Percentiles rank a stretch among this genome's conserved stretches.
These are phyloP conservation scores for Sicyos baderoa DNA, from an alignment of 306 rosid species.

Conservation along the genomic window DNA sequence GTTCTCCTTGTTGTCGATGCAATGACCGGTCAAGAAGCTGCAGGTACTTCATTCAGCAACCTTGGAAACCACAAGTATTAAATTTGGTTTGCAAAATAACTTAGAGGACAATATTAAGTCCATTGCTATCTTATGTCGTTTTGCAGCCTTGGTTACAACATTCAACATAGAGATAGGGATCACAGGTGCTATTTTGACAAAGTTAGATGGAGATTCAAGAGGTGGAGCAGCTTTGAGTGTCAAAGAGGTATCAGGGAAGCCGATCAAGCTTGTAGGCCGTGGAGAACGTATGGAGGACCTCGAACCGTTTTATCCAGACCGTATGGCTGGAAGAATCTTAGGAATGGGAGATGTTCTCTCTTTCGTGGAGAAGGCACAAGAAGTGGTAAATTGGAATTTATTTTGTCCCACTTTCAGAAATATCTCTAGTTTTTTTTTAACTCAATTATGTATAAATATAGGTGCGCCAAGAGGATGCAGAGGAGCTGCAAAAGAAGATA, in stretches of 20 bases:
- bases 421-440: constrained; percentile 16
- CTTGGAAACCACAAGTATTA: constrained; percentile 7
- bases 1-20: constrained; percentile 98
- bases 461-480: constrained; percentile 98
- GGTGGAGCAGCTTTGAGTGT: constrained; percentile 99
- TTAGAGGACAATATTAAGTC: neutral
- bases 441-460: constrained; percentile 25
- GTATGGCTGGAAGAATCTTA: constrained; percentile 96
- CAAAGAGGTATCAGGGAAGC: constrained; percentile 99
- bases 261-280: constrained; percentile 92
- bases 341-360: constrained; percentile 99
- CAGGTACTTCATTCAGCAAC: constrained; percentile 44
- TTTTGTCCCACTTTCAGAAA: constrained; percentile 14
- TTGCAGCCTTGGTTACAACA: constrained; percentile 80
- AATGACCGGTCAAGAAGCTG: constrained; percentile 99
- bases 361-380: constrained; percentile 95
- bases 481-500: constrained; percentile 92
- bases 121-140: constrained; percentile 22
- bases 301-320: constrained; percentile 94
- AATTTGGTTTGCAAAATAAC: neutral
- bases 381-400: constrained; percentile 59
- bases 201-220: constrained; percentile 98
- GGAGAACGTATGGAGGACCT: constrained; percentile 99
- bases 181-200: constrained; percentile 95
- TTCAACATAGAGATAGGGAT: constrained; percentile 97